Conservation (phyloP, 257 asterid species). For the Solanum tacnaense region DNA sequence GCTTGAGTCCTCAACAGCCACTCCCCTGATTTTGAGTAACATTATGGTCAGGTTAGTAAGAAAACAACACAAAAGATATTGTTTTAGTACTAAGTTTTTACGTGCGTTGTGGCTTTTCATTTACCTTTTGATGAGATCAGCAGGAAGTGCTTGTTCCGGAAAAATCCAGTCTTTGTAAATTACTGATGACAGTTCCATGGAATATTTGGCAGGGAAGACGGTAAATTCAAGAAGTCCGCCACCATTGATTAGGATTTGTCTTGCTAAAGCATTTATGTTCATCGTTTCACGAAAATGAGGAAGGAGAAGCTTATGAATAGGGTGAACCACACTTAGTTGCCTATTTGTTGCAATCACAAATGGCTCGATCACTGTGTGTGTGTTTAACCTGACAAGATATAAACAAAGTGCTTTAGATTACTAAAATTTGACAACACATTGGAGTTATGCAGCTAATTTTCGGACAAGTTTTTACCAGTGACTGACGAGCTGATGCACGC, state of each 20-base stretch:
- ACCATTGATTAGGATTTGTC: slow-evolving; percentile 54
- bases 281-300: slow-evolving; percentile 70
- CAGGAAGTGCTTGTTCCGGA: slow-evolving; percentile 59
- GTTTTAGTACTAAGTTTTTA: not conserved
- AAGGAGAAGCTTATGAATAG: slow-evolving; percentile 45
- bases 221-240: slow-evolving; percentile 54
- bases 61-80: not conserved
- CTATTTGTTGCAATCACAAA: slow-evolving; percentile 56
- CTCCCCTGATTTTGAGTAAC: slow-evolving; percentile 27
- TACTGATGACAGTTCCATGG: slow-evolving; percentile 47
- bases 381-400: slow-evolving; percentile 28
- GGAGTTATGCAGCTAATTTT: not conserved
- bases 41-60: not conserved
- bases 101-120: not conserved
- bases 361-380: slow-evolving; percentile 62
- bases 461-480: slow-evolving; percentile 9
- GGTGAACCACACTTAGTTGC: slow-evolving; percentile 53
- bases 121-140: slow-evolving; percentile 61
- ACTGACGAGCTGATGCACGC: slow-evolving; percentile 16
- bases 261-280: slow-evolving; percentile 58
- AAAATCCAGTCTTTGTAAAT: slow-evolving; percentile 48
- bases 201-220: slow-evolving; percentile 38
- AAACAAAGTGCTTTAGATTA: not conserved
- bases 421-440: not conserved
- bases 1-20: slow-evolving; percentile 50